Evolutionary conservation across 805 yeast genomes (phyloP).

Genomic region (Ogataea paradorogensis): DNA sequence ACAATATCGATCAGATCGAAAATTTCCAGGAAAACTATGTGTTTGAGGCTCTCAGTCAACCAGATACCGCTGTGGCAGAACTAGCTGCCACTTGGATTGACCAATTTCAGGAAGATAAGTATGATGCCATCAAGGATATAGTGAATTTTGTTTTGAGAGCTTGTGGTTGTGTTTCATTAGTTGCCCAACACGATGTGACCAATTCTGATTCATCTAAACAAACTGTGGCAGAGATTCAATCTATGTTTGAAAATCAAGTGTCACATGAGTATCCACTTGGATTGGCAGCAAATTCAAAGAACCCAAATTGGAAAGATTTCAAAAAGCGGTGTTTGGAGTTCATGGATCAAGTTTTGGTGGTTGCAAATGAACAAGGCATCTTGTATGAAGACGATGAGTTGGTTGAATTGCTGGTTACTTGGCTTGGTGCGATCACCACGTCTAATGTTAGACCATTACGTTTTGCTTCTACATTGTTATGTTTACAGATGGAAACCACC

Average conservation of each 20-base stretch:
- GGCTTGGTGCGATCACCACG: slow-evolving; percentile 74
- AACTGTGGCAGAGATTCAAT: slow-evolving; percentile 70
- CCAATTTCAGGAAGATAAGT: slow-evolving; percentile 41
- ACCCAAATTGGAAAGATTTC: slow-evolving; percentile 46
- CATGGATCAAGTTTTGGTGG: slow-evolving; percentile 46
- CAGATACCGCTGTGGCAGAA: slow-evolving; percentile 49
- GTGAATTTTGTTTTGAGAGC: slow-evolving; percentile 67
- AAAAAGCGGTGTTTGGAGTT: slow-evolving; percentile 55
- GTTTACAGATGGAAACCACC: slow-evolving; percentile 58
- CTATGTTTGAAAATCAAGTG: slow-evolving; percentile 56
- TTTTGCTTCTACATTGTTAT: slow-evolving; percentile 57
- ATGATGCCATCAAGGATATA: slow-evolving; percentile 54
- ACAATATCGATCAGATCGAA: slow-evolving; percentile 37
- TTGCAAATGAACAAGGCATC: slow-evolving; percentile 60
- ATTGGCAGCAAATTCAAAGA: slow-evolving; percentile 37
- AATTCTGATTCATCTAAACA: slow-evolving; percentile 54
- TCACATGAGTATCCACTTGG: slow-evolving; percentile 67
- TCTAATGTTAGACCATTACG: slow-evolving; percentile 70
- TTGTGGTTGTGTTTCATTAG: slow-evolving; percentile 66
- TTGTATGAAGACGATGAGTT: slow-evolving; percentile 47
- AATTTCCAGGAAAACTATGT: slow-evolving; percentile 46
- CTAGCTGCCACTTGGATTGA: slow-evolving; percentile 59
- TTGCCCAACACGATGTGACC: slow-evolving; percentile 72
- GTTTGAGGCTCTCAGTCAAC: slow-evolving; percentile 49
- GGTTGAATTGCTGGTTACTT: slow-evolving; percentile 57